Evolutionary conservation across 768 basidiomycete genomes (phyloP).

Genomic region (Psilocybe azurescens): DNA sequence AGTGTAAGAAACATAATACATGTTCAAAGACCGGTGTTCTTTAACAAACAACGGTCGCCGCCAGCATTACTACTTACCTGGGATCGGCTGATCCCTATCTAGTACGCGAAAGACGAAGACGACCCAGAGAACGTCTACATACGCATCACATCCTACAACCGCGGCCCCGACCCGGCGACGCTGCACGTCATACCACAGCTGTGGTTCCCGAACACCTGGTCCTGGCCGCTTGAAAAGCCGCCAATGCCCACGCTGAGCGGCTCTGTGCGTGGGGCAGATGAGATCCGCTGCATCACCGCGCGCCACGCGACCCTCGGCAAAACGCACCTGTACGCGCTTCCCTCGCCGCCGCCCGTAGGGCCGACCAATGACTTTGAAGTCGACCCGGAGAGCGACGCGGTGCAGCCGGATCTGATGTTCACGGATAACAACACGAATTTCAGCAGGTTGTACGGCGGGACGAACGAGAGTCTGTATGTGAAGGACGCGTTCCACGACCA

Average conservation of each 20-base stretch:
- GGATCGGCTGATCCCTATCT: conserved; percentile 3
- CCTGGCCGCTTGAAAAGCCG: conserved; percentile 80
- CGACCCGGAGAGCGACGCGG: conserved; percentile 67
- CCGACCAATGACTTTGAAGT: conserved; percentile 67
- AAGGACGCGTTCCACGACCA: conserved; percentile 99
- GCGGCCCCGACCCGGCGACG: conserved; percentile 93
- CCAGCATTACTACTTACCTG: too few relatives aligned
- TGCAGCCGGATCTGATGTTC: conserved; percentile 88
- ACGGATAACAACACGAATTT: conserved; percentile 99
- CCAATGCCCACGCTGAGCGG: conserved; percentile 65
- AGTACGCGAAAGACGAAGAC: conserved; percentile 97
- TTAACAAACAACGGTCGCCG: too few relatives aligned
- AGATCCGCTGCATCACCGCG: conserved; percentile 67
- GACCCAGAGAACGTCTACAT: conserved; percentile 87
- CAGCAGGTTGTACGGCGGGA: conserved; percentile 85
- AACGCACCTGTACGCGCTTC: conserved; percentile 86
- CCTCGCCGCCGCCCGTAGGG: conserved; percentile 90
- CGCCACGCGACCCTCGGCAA: conserved; percentile 78
- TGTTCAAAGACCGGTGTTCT: too few relatives aligned
- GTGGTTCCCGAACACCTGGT: conserved; percentile 99
- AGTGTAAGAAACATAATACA: too few relatives aligned
- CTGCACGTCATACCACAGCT: conserved; percentile 95
- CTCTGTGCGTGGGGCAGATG: conserved; percentile 51
- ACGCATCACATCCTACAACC: conserved; percentile 95
- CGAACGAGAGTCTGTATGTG: conserved; percentile 82